Conservation (phyloP, 768 basidiomycete species). For the Chiua virens region DNA sequence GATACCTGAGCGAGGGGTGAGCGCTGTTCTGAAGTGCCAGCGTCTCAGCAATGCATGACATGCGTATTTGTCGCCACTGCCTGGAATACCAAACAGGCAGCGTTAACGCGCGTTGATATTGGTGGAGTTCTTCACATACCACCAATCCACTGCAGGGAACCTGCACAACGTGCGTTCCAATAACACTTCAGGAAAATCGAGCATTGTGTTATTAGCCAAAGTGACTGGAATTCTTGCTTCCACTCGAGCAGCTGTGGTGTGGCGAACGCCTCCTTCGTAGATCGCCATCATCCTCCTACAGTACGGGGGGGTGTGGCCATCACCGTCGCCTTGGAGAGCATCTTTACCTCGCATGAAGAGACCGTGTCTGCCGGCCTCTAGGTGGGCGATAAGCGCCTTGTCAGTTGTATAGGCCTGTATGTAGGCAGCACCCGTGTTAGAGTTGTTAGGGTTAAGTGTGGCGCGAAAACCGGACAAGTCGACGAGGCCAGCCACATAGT, state of each 20-base stretch:
- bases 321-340: not conserved
- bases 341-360: conserved; percentile 4
- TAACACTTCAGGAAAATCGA: not conserved
- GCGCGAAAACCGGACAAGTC: not conserved
- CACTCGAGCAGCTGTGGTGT: conserved; percentile 2
- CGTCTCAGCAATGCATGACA: not conserved
- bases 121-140: not conserved
- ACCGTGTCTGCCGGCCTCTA: conserved; percentile 5
- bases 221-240: not conserved
- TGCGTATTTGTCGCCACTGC: conserved; percentile 9
- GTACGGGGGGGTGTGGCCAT: not conserved
- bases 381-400: conserved; percentile 2
- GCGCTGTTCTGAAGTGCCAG: not conserved
- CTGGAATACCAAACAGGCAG: not conserved
- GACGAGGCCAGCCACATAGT: conserved; percentile 1
- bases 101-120: no score
- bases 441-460: not conserved
- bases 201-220: not conserved
- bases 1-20: conserved; percentile 1
- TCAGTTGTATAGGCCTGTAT: conserved; percentile 6
- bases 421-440: not conserved
- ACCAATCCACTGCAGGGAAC: conserved; percentile 2
- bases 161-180: not conserved
- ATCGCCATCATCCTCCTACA: conserved; percentile 3
- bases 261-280: not conserved